phyloP scores from a whole-genome alignment of 495 filamentous ascomycete genomes.

The Aspergillus incahuasiensis region DNA sequence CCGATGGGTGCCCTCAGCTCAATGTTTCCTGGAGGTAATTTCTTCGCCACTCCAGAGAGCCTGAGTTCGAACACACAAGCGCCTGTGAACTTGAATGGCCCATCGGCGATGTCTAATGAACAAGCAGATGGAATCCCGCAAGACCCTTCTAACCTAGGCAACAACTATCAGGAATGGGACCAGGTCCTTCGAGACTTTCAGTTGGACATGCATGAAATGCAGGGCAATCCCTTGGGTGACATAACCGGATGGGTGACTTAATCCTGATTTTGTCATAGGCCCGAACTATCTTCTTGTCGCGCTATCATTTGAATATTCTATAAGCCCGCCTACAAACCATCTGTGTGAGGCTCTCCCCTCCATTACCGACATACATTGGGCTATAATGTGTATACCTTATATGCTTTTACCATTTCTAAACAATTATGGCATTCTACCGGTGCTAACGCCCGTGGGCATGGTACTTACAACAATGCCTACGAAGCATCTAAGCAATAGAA shows the following conservation, averaged over 20 bases:
- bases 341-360: no score
- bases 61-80: conserved; percentile 4
- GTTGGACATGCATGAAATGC: conserved; percentile 34
- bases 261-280: neutral
- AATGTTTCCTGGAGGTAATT: conserved; percentile 31
- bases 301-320: neutral
- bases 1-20: conserved; percentile 24
- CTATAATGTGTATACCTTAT: no score
- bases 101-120: conserved; percentile 8
- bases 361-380: no score
- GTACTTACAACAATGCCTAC: no score
- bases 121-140: neutral
- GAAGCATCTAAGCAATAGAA: no score
- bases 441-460: no score
- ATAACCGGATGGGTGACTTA: conserved; percentile 32
- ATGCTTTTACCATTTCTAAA: no score
- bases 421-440: no score
- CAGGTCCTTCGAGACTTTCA: conserved; percentile 50
- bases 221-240: conserved; percentile 20
- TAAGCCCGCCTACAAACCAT: no score
- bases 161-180: conserved; percentile 46
- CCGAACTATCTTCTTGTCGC: neutral
- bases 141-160: conserved; percentile 9
- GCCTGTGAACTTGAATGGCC: neutral
- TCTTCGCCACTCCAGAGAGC: conserved; percentile 18